Evolutionary conservation across 139 green algal species (phyloP), one percentile per base, ranked within the genome.

Genomic region (Penium margaritaceum): DNA sequence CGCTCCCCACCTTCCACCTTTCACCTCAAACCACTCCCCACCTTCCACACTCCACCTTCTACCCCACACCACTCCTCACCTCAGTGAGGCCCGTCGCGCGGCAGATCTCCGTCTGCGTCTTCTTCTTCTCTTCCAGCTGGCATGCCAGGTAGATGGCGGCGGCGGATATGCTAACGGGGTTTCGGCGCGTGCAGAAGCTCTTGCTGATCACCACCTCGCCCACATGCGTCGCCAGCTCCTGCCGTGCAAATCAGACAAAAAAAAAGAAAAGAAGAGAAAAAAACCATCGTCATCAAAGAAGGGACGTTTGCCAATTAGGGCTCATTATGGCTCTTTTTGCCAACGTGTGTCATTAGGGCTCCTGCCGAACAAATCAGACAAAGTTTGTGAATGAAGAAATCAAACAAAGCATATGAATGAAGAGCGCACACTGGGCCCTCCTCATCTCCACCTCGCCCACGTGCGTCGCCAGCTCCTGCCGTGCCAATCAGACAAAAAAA

Each of bases 391-490:
- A n/a, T n/a, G n/a, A n/a, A n/a, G n/a, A n/a, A n/a, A n/a, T n/a
- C n/a, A n/a, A n/a, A n/a, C n/a, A n/a, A n/a, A n/a, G n/a, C n/a
- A n/a, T n/a, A n/a, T n/a, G n/a, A n/a, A n/a, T n/a, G n/a, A n/a
- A n/a, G n/a, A n/a, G n/a, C n/a, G n/a, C n/a, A n/a, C n/a, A n/a
- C n/a, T n/a, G n/a, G n/a, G n/a, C n/a, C 64, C 30, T 60, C 7
- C n/a, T 63, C 2, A 75, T 64, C 47, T 67, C 67, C 44, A 75
- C 67, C 2, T 75, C 67, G 36, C 67, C 67, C 7, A 75, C 55
- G 44, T 75, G 67, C 29, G 67, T 75, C n/a, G 67, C 67, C n/a
- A 75, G 67, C n/a, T 75, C 67, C 67, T 75, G 67, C 64, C 24
- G 41, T 30, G 36, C 19, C 2, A 21, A 9, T 30, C 19, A 21